Evolutionary conservation across 2,329 filamentous ascomycete genomes (phyloP), one percentile per base, ranked within the genome.

Genomic region (Elsinoe australis): DNA sequence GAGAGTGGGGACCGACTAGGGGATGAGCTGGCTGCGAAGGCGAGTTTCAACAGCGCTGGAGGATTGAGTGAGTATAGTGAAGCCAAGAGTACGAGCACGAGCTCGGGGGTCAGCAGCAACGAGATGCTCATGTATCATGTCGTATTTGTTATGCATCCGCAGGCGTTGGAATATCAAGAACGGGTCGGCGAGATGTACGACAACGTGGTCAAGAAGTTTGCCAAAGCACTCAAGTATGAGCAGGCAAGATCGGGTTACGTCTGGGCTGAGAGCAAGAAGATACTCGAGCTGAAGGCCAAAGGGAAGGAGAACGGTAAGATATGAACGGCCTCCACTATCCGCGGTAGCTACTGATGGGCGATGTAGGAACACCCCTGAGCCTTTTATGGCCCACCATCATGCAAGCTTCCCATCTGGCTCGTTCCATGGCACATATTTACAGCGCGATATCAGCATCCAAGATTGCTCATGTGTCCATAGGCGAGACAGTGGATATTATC

Each of bases 61-160:
- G 45, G 21, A 3, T 4, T 48, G 32, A 48, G 45, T 29, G 45
- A 48, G 36, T n/a, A 6, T 15, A 35, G 33, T 35, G 45, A 48
- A 21, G 45, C 32, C 5, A 48, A 39, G 33, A 48, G 45, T 15
- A 38, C 33, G 32, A 48, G 59, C 64, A 62, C 60, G 12, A 51
- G 55, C 5, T 64, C 62, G 18, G 50, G 51, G 3, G 51, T 39
- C 61, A 10, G 64, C 60, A 7, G 67, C 65, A 44, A 51, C 29
- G 82, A 85, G 61, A 89, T 96, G 85, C 88, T 83, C 53, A 96
- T 96, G 90, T 98, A 98, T 68, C 94, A 95, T 64, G 78, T 95
- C 8, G 88, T 96, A 18, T 96, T 96, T 64, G 85, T 95, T 44
- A 71, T 95, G 54, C 84, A 87, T 55, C 85, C 88, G 2, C 83